phyloP scores from a whole-genome alignment of 2,329 filamentous ascomycete genomes.

The Bipolaris cookei region DNA sequence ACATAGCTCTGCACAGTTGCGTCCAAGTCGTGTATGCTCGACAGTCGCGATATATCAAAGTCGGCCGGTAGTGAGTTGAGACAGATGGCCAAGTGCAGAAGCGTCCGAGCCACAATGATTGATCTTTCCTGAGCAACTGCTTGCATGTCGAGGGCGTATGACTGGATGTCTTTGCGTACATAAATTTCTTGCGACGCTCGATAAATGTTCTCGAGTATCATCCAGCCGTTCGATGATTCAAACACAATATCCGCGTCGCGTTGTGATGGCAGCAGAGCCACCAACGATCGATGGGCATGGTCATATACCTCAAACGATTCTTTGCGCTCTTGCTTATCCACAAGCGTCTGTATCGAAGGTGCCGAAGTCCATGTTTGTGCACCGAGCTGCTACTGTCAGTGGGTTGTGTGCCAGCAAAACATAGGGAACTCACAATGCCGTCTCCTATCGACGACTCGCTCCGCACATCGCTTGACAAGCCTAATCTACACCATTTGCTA shows the following conservation, averaged over 20 bases:
- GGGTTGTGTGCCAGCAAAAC: neutral
- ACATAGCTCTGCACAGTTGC: conserved; percentile 45
- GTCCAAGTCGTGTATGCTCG: conserved; percentile 43
- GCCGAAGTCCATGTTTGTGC: conserved; percentile 42
- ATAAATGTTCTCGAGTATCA: conserved; percentile 40
- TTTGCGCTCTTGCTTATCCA: conserved; percentile 22
- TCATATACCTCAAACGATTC: conserved; percentile 20
- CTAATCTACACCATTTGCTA: conserved; percentile 26
- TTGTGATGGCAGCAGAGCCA: conserved; percentile 43
- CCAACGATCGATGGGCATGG: conserved; percentile 29
- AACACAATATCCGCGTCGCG: conserved; percentile 47
- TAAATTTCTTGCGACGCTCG: conserved; percentile 39
- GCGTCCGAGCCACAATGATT: conserved; percentile 44
- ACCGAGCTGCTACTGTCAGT: conserved; percentile 34
- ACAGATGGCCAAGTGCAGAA: conserved; percentile 45
- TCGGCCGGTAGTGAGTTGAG: conserved; percentile 43
- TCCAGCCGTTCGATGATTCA: conserved; percentile 47
- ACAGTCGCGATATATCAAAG: conserved; percentile 36
- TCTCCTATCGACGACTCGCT: conserved; percentile 40
- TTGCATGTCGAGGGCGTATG: conserved; percentile 44
- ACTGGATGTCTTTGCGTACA: conserved; percentile 39
- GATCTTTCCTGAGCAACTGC: conserved; percentile 36
- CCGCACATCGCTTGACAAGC: conserved; percentile 31
- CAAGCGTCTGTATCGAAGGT: conserved; percentile 35
- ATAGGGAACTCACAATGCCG: conserved; percentile 36